Conservation (phyloP, 2,329 filamentous ascomycete species). For the Arthrobotrys iridis region DNA sequence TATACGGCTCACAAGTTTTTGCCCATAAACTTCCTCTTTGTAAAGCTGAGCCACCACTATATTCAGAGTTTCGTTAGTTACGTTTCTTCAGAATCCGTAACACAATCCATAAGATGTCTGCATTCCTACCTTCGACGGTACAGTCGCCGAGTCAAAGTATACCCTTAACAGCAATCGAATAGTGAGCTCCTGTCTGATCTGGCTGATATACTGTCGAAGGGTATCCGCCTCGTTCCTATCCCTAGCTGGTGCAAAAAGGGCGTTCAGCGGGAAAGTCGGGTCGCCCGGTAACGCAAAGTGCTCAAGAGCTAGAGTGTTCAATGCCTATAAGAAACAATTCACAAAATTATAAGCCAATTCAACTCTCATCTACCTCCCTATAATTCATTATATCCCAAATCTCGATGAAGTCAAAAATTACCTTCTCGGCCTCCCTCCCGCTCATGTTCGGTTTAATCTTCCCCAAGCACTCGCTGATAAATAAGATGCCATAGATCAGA, state of each 20-base stretch:
- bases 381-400: neutral
- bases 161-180: constrained; percentile 82
- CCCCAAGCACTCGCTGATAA: constrained; percentile 86
- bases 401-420: constrained; percentile 56
- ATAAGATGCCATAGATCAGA: constrained; percentile 95
- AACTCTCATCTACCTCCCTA: neutral
- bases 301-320: constrained; percentile 73
- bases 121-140: constrained; percentile 67
- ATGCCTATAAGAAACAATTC: constrained; percentile 39
- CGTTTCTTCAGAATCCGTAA: too few relatives aligned
- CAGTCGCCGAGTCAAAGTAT: constrained; percentile 78
- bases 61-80: constrained; percentile 52
- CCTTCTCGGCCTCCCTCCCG: constrained; percentile 74
- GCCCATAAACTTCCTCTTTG: constrained; percentile 99
- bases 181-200: constrained; percentile 92
- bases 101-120: neutral
- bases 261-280: constrained; percentile 90
- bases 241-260: constrained; percentile 90
- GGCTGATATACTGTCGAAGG: constrained; percentile 86
- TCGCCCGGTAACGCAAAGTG: constrained; percentile 96
- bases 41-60: constrained; percentile 99
- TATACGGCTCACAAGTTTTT: constrained; percentile 74
- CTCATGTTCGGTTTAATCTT: constrained; percentile 82
- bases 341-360: constrained; percentile 28
- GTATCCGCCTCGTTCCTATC: constrained; percentile 90